Evolutionary conservation across 2,329 filamentous ascomycete species (phyloP).

Genomic region (Orbilia javanica): DNA sequence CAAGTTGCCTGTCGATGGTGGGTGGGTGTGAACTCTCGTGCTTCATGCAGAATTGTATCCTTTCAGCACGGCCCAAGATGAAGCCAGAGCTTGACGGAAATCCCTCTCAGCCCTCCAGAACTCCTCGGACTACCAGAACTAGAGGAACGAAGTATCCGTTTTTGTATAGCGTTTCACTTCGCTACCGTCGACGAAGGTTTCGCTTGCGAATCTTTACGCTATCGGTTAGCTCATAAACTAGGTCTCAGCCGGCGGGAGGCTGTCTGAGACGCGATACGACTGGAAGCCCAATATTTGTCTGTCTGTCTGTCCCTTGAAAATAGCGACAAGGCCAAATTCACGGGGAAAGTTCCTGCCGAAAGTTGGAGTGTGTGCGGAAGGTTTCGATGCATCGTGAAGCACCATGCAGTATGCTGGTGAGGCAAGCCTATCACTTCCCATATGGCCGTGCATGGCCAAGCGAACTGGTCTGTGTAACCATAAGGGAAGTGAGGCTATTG

Average conservation of each 20-base stretch:
- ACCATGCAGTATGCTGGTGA: constrained; percentile 21
- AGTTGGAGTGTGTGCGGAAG: constrained; percentile 15
- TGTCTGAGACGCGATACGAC: constrained; percentile 20
- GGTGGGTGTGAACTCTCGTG: constrained; percentile 38
- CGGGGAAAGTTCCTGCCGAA: constrained; percentile 11
- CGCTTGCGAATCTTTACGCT: constrained; percentile 6
- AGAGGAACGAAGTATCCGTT: constrained; percentile 4
- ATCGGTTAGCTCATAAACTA: constrained; percentile 1
- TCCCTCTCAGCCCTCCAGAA: constrained; percentile 30
- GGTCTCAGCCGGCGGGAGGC: constrained; percentile 24
- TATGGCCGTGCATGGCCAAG: constrained; percentile 36
- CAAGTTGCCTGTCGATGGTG: constrained; percentile 5
- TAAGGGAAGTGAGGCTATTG: constrained; percentile 9
- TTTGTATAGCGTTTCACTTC: constrained; percentile 29
- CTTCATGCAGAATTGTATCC: constrained; percentile 46
- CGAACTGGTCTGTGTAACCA: constrained; percentile 54
- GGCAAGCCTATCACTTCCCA: constrained; percentile 30
- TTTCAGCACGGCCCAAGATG: constrained; percentile 51
- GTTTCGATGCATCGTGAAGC: constrained; percentile 18
- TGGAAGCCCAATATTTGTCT: not conserved
- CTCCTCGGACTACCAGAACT: too few species aligned
- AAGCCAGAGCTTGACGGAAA: constrained; percentile 43
- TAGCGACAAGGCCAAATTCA: not conserved
- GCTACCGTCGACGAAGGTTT: constrained; percentile 23
- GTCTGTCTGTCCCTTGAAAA: not conserved